Base-by-base conservation (phyloP, 1,284 basidiomycete species). In the Cryptococcus jaspeensis region DNA sequence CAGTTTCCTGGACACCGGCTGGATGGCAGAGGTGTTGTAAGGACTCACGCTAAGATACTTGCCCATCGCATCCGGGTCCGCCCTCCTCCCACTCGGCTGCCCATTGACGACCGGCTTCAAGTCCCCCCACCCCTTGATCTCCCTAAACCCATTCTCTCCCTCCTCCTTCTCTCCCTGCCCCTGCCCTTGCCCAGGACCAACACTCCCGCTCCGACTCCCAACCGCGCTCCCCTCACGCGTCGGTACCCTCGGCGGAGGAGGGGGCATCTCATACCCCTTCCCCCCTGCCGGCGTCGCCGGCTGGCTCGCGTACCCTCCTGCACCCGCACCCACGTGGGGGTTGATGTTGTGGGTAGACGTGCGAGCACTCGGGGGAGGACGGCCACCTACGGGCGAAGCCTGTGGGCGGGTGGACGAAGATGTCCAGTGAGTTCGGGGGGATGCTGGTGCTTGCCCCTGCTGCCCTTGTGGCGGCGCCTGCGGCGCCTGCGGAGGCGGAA, bases 21-120 rank as follows among this genome's bases (percentile, higher is more conserved):
- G 15, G 15, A 22, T 38, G 9, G 28, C 4, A 32, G 28, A 32
- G 28, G 28, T 32, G 28, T 4, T 32, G 28, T n/a, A n/a, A 48
- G 12, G 18, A 71, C 75, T 69, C 50, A 77, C 76, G 55, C 73
- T 76, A 46, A 78, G 62, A 41, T 63, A 77, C 46, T 66, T 71
- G 13, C 75, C 76, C 0, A 73, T 65, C 9, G 60, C 56, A 48
- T 71, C 62, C 8, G 76, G 72, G 62, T 78, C 75, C 28, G 74
- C 75, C 41, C 75, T 55, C 45, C 74, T 58, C 16, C 72, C 73
- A 49, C 60, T 61, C 1, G 72, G 60, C 52, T 68, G 66, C 8
- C 62, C 32, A 54, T 68, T 69, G 48, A 71, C 58, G 2, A 66
- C 50, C 6, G 76, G 71, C 56, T 62, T 69, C 36, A 77, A 60